Evolutionary conservation across 495 filamentous ascomycete genomes (phyloP).

Genomic region (Tuber aestivum): DNA sequence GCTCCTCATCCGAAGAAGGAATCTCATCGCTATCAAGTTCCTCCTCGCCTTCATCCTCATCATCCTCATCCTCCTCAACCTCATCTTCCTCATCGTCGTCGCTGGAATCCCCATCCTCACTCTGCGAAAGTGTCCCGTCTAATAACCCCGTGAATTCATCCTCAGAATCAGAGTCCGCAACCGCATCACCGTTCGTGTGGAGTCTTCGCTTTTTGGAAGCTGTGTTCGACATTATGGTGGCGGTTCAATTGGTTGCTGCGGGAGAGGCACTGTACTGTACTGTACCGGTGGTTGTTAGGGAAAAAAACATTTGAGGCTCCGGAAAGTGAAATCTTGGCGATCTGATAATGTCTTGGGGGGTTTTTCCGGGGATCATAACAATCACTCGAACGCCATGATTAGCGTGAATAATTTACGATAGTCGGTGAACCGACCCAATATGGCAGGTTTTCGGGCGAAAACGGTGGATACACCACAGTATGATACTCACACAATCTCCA

Average conservation of each 20-base stretch:
- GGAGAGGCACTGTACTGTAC: not conserved
- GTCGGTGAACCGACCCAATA: not conserved
- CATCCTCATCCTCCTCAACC: slow-evolving; percentile 41
- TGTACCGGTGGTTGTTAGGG: not conserved
- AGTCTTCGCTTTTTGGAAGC: slow-evolving; percentile 30
- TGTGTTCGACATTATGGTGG: slow-evolving; percentile 21
- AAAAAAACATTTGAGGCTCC: not conserved
- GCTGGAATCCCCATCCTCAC: slow-evolving; percentile 50
- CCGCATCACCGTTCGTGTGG: slow-evolving; percentile 44
- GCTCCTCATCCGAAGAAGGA: slow-evolving; percentile 42
- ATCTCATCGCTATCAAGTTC: slow-evolving; percentile 45
- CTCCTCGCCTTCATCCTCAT: slow-evolving; percentile 17
- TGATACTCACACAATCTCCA: not conserved
- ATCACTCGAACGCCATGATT: not conserved
- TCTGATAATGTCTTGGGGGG: not conserved
- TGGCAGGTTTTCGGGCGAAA: not conserved
- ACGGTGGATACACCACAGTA: not conserved
- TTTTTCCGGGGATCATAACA: not conserved
- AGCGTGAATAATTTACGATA: not conserved
- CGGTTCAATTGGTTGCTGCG: slow-evolving; percentile 13
- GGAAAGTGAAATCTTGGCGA: not conserved
- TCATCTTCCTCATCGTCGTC: slow-evolving; percentile 35
- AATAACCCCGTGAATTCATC: slow-evolving; percentile 62
- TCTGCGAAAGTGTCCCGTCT: slow-evolving; percentile 59
- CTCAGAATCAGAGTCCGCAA: slow-evolving; percentile 50